phyloP scores from a whole-genome alignment of 306 rosid genomes.

The Quercus aquifolioides region DNA sequence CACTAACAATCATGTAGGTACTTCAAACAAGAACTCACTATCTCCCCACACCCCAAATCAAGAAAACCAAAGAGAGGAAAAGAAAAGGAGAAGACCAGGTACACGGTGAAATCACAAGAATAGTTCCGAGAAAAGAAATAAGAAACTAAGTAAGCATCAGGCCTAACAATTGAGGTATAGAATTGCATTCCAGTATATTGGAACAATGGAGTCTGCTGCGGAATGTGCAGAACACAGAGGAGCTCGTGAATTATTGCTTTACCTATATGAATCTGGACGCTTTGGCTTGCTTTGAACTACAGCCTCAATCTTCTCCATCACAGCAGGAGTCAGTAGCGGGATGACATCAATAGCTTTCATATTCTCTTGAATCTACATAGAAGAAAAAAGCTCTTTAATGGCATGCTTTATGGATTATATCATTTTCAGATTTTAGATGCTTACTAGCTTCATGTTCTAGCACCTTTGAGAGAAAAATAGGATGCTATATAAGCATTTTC shows the following conservation, averaged over 20 bases:
- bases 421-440: neutral
- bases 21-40: neutral
- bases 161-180: neutral
- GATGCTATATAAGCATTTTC: neutral
- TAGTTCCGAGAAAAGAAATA: neutral
- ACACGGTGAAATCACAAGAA: neutral
- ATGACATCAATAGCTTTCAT: slow-evolving; percentile 90
- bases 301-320: slow-evolving; percentile 91
- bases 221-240: slow-evolving; percentile 30
- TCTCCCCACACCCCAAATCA: neutral
- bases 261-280: slow-evolving; percentile 83
- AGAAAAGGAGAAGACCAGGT: neutral
- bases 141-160: neutral
- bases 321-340: slow-evolving; percentile 79
- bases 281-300: slow-evolving; percentile 90
- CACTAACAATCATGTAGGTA: neutral
- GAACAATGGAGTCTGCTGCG: slow-evolving; percentile 10
- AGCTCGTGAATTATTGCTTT: slow-evolving; percentile 9
- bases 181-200: slow-evolving; percentile 9
- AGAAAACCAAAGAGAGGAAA: neutral
- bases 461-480: neutral
- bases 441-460: neutral
- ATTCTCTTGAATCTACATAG: slow-evolving; percentile 79
- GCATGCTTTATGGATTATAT: neutral
- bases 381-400: neutral